Percentiles rank a stretch among this genome's conserved stretches.
phyloP scores from a whole-genome alignment of 257 asterid genomes.

The Buddleja alternifolia region DNA sequence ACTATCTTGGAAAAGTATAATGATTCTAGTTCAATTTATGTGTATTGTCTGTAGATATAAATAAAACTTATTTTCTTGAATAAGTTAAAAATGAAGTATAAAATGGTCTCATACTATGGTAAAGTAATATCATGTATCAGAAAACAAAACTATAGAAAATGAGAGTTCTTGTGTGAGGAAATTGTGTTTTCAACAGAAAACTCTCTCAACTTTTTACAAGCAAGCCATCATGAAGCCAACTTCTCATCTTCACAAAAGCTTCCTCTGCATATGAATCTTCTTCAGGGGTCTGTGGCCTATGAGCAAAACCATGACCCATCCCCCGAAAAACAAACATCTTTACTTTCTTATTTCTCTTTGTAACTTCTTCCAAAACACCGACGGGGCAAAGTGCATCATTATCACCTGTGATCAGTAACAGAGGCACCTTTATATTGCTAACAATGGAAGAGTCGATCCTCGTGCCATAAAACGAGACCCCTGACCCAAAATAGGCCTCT shows the following conservation, averaged over 20 bases:
- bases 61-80: no score
- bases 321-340: constrained; percentile 51
- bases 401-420: constrained; percentile 65
- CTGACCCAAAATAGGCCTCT: constrained; percentile 55
- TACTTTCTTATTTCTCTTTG: constrained; percentile 38
- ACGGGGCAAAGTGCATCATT: constrained; percentile 61
- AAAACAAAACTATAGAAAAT: no score
- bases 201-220: constrained; percentile 37
- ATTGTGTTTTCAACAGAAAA: not conserved
- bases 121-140: no score
- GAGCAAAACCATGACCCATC: constrained; percentile 75
- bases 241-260: constrained; percentile 66
- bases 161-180: no score
- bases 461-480: constrained; percentile 76
- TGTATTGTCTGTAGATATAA: no score
- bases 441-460: constrained; percentile 48
- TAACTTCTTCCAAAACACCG: constrained; percentile 40
- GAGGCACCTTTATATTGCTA: constrained; percentile 52
- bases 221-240: constrained; percentile 69
- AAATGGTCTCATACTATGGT: no score
- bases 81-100: no score
- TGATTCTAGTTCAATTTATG: no score
- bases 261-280: constrained; percentile 87
- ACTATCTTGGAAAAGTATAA: no score
- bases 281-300: constrained; percentile 70